Evolutionary conservation across 441 rosid genomes (phyloP).

Genomic region (Kokia cookei): DNA sequence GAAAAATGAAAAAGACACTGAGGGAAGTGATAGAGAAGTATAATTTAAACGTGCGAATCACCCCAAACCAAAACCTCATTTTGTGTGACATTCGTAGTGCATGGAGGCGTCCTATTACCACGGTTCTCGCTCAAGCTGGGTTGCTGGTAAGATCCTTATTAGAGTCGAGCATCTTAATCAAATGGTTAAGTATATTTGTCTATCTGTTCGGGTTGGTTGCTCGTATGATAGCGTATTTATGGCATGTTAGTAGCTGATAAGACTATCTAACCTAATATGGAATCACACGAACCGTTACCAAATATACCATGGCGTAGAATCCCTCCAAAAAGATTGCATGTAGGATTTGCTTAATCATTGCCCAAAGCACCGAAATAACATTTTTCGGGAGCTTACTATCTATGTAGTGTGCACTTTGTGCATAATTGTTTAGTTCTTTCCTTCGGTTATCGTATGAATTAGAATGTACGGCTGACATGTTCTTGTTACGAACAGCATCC

Average conservation of each 20-base stretch:
- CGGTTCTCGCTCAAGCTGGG: conserved; percentile 89
- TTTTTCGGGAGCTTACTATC: too few relatives aligned
- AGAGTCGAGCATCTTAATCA: neutral
- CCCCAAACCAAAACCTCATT: conserved; percentile 89
- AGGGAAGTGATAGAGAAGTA: conserved; percentile 95
- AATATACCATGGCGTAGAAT: neutral
- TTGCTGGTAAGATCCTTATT: conserved; percentile 56
- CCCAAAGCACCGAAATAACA: too few relatives aligned
- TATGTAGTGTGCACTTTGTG: too few relatives aligned
- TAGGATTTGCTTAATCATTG: too few relatives aligned
- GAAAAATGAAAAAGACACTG: conserved; percentile 82
- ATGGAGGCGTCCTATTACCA: conserved; percentile 80
- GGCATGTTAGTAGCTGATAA: neutral
- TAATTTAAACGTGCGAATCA: conserved; percentile 73
- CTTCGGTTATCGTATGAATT: neutral
- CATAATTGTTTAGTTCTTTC: too few relatives aligned
- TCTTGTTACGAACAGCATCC: conserved; percentile 60
- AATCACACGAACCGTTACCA: neutral
- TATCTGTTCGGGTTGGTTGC: neutral
- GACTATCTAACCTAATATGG: neutral
- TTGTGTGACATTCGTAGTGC: conserved; percentile 74
- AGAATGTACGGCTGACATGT: neutral
- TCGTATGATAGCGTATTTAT: neutral
- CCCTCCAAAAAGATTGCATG: neutral
- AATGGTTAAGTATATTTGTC: neutral